Conservation (phyloP, 1,284 basidiomycete species). For the Microbotryomycetes sp. region DNA sequence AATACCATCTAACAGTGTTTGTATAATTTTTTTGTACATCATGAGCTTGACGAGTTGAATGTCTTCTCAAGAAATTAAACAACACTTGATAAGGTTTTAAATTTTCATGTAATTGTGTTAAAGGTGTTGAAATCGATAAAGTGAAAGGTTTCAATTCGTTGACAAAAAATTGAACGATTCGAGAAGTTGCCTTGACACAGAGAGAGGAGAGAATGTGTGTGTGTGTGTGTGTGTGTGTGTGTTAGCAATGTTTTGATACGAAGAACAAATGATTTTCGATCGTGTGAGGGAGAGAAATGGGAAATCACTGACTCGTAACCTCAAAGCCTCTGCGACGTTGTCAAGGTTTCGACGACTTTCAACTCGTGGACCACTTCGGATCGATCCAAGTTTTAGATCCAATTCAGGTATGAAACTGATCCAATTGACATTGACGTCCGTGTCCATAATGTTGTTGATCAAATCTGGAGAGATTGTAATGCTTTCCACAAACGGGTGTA, state of each 20-base stretch:
- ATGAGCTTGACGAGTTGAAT: constrained; percentile 71
- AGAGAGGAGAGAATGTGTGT: constrained; percentile 7
- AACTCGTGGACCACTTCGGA: constrained; percentile 65
- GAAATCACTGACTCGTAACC: constrained; percentile 61
- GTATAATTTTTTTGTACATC: constrained; percentile 88
- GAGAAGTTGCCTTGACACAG: constrained; percentile 64
- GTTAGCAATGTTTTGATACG: neutral
- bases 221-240: neutral
- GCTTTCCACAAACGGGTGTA: constrained; percentile 70
- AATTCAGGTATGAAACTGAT: constrained; percentile 69
- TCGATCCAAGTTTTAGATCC: constrained; percentile 63
- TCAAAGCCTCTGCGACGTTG: constrained; percentile 74
- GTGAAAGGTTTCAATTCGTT: constrained; percentile 74
- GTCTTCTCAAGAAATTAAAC: constrained; percentile 77
- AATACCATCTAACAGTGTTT: constrained; percentile 77
- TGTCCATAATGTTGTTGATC: constrained; percentile 73
- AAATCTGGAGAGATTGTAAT: constrained; percentile 76
- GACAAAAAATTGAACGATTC: constrained; percentile 57
- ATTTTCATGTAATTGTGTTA: constrained; percentile 85
- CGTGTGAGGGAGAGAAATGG: constrained; percentile 1
- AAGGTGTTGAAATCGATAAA: constrained; percentile 77
- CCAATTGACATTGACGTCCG: constrained; percentile 62
- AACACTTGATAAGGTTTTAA: constrained; percentile 77
- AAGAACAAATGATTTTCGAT: neutral
- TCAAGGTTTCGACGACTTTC: constrained; percentile 76